These are phyloP conservation scores for Pyrenochaeta sp. DNA, from an alignment of 2,329 filamentous ascomycete genomes.

Conservation along the genomic window DNA sequence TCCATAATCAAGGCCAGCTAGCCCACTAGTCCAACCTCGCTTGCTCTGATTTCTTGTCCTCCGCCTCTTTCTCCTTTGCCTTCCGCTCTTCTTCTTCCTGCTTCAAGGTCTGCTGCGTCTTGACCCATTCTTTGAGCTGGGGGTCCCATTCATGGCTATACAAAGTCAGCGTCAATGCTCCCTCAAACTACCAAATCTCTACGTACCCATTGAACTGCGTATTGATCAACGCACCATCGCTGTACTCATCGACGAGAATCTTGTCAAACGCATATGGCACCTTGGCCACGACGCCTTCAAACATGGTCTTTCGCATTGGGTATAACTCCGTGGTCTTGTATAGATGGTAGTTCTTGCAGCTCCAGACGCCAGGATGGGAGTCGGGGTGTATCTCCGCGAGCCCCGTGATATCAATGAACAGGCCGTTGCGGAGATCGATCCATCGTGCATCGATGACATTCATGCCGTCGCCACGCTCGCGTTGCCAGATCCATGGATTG, in stretches of 20 bases:
- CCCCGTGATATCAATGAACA: conserved; percentile 86
- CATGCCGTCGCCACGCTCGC: conserved; percentile 69
- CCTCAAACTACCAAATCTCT: neutral
- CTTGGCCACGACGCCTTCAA: conserved; percentile 75
- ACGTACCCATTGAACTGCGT: conserved; percentile 69
- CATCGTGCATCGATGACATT: conserved; percentile 88
- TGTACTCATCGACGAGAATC: conserved; percentile 72
- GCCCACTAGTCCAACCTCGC: conserved; percentile 28
- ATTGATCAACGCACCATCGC: conserved; percentile 65
- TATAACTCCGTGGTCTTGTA: conserved; percentile 77
- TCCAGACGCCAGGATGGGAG: conserved; percentile 70
- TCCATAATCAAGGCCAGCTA: conserved; percentile 20
- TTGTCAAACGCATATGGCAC: conserved; percentile 75
- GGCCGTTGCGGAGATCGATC: conserved; percentile 78
- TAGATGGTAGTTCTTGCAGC: conserved; percentile 81
- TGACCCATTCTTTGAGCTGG: conserved; percentile 68
- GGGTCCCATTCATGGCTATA: conserved; percentile 68
- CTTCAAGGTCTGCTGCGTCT: conserved; percentile 34
- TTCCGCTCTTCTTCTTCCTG: conserved; percentile 21
- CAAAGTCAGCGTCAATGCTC: conserved; percentile 7
- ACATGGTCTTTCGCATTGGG: conserved; percentile 76
- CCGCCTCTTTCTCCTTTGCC: conserved; percentile 18
- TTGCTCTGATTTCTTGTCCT: conserved; percentile 17
- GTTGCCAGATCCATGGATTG: conserved; percentile 73
- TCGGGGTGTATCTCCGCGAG: conserved; percentile 72